phyloP scores from a whole-genome alignment of 768 basidiomycete genomes.

The Suillus spraguei region DNA sequence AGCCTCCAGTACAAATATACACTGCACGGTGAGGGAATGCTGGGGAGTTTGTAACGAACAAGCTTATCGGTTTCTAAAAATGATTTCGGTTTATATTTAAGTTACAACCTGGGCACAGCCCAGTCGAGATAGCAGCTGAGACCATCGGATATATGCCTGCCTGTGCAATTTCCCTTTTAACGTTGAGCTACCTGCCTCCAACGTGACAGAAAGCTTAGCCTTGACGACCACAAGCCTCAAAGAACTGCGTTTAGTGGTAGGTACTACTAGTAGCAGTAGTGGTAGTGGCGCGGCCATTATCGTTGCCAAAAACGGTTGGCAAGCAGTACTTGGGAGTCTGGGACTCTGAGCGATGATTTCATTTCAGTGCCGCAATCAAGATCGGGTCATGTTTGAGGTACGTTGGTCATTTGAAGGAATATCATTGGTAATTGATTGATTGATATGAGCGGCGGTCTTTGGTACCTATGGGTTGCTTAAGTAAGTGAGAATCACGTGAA shows the following conservation, averaged over 20 bases:
- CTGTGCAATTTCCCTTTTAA: background rate
- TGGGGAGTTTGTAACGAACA: background rate
- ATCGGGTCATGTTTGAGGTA: background rate
- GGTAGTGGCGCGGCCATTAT: background rate
- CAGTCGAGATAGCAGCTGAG: background rate
- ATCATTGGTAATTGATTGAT: background rate
- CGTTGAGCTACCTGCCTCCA: background rate
- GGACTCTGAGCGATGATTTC: background rate
- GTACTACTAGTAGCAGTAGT: background rate
- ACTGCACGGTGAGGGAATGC: background rate
- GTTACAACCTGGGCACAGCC: background rate
- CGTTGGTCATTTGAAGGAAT: background rate
- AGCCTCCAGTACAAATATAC: constrained; percentile 12
- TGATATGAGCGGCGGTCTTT: background rate
- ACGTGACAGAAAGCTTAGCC: background rate
- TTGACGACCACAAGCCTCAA: background rate
- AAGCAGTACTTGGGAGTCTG: background rate
- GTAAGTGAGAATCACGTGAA: constrained; percentile 26
- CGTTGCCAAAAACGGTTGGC: background rate
- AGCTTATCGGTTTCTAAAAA: background rate
- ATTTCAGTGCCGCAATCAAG: background rate
- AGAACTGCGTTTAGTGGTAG: background rate
- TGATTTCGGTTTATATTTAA: background rate
- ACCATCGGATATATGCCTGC: background rate
- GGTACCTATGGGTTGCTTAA: background rate